Evolutionary conservation across 768 basidiomycete species (phyloP).

Genomic region (Panaeolus papilionaceus): DNA sequence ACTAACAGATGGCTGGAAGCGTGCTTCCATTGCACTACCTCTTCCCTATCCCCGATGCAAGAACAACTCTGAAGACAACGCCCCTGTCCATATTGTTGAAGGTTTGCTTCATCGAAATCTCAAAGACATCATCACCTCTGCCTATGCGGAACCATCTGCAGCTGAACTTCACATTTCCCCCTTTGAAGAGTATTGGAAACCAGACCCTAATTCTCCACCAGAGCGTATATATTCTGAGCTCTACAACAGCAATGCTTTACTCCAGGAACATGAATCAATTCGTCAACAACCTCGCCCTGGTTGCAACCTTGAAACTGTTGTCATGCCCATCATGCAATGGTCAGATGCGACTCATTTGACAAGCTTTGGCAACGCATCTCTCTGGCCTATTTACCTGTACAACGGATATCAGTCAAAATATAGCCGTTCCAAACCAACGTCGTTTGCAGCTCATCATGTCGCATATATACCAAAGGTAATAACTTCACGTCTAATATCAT

Average conservation of each 20-base stretch:
- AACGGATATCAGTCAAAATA: slow-evolving; percentile 51
- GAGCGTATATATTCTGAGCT: slow-evolving; percentile 28
- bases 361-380: slow-evolving; percentile 36
- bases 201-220: slow-evolving; percentile 16
- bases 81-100: no score
- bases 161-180: slow-evolving; percentile 30
- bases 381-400: slow-evolving; percentile 50
- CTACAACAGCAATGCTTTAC: slow-evolving; percentile 29
- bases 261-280: slow-evolving; percentile 25
- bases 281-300: slow-evolving; percentile 11
- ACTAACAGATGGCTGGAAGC: no score
- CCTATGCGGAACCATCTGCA: no score
- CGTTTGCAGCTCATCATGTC: slow-evolving; percentile 41
- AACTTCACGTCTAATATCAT: neutral
- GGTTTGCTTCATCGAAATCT: no score
- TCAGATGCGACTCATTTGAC: slow-evolving; percentile 31
- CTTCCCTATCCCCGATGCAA: no score
- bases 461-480: slow-evolving; percentile 45
- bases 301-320: slow-evolving; percentile 25
- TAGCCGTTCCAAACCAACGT: slow-evolving; percentile 32
- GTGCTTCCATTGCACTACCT: no score
- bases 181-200: slow-evolving; percentile 33
- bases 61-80: no score
- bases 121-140: no score
- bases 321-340: slow-evolving; percentile 25